Base-by-base conservation (phyloP, 352 stramenopile genomes). In the Globisporangium apiculatum region DNA sequence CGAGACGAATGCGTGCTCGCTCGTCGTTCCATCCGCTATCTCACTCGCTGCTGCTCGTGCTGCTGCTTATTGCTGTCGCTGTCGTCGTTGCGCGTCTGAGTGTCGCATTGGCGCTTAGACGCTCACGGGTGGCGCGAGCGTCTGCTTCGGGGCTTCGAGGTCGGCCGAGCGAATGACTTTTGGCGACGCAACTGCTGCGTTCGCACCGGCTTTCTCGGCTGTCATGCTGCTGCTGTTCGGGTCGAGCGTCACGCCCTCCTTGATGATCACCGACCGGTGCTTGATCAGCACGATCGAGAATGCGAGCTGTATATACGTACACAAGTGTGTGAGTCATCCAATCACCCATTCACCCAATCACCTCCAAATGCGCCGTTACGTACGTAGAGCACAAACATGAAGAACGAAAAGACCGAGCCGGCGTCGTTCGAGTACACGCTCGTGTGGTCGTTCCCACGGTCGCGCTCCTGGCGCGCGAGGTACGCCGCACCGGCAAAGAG, bases 341-440 rank as follows among this genome's bases (percentile, higher is more conserved):
- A 3, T 31, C 24, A 31, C 2, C 24, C 24, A 31, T 3, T 3
- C 24, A 31, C 24, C 24, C 24, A 31, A 3, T 31, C 24, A 31
- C 24, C 24, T n/a, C 24, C 3, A 31, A 31, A 31, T 31, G 24
- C 24, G 24, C 24, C 1, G 24, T 7, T 43, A 80, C 71, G 64
- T 90, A 92, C 83, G 69, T 92, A 92, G 64, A 89, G 76, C 48
- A 86, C 53, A 72, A 90, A 90, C 79, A 91, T 89, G 68, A 93
- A 91, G 70, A 90, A 91, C 37, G 81, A 91, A 64, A 93, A 93
- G 52, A 91, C 78, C 9, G 77, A 83, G 42, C 59, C 80, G 7
- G 77, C 80, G 50, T 91, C 79, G 66, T 91, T 88, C 59, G 83
- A 89, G 67, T 88, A 73, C 18, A 93, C 75, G 55, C 71, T 86